Evolutionary conservation across 1,139 yeast genomes (phyloP), one percentile per base, ranked within the genome.

Genomic region (Yamadazyma diospyri): DNA sequence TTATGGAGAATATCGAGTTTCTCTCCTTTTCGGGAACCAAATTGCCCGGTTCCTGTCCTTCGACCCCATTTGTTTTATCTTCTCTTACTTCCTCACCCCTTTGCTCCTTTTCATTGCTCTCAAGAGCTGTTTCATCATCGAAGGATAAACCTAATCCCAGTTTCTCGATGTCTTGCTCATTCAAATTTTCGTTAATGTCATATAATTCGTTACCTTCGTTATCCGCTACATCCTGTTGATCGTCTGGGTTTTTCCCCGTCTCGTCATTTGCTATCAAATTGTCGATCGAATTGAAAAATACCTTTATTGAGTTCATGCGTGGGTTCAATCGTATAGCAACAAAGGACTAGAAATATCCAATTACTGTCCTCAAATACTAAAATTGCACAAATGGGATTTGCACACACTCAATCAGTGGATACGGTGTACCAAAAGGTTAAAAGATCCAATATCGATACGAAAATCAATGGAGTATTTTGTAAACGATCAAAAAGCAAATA

Each of bases 251-350:
- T 11, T 18, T 14, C n/a, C 3, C 20, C 15, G 15, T 21, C 8
- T 23, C 27, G 22, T 29, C 22, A 17, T 38, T 43, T 29, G 68
- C 60, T 37, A 57, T 59, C 29, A 61, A 42, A 28, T 45, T 50
- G 36, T 65, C 71, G 37, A 66, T 45, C 23, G 70, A 64, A 40
- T 51, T 53, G 30, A 63, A 69, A 31, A 65, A 41, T 19, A 61
- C 46, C 38, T 63, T 65, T 29, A 65, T 54, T 22, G 69, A 62
- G 46, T 65, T 65, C 72, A 64, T 64, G 9, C 25, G 12, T 20
- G 15, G 26, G 23, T 14, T 24, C 27, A 7, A 19, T 10, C 7
- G 10, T 19, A 19, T 19, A n/a, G n/a, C n/a, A n/a, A n/a, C n/a
- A n/a, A n/a, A n/a, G n/a, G n/a, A n/a, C n/a, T n/a, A n/a, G n/a